Evolutionary conservation across 1,139 yeast genomes (phyloP), one percentile per base, ranked within the genome.

Genomic region (Debaryomyces coudertii): DNA sequence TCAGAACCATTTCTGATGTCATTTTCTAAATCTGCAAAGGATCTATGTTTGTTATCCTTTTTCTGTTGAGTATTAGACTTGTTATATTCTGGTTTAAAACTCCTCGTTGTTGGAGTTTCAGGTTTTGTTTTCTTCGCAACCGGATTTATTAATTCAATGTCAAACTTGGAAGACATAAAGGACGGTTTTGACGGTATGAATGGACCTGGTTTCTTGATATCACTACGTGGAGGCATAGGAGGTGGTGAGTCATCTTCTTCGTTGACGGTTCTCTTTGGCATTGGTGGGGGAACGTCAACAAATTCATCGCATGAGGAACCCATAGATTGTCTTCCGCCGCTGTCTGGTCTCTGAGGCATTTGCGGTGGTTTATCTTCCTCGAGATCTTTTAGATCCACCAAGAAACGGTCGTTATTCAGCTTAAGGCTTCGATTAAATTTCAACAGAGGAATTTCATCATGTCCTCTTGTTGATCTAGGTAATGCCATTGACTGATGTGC

Each of bases 11-110:
- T 29, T 22, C 50, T 55, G 12, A 64, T 61, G 7, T 51, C 44
- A 1, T 40, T 40, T 41, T 64, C 68, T 45, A 63, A 53, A n/a
- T 61, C 58, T 2, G 56, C 43, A 46, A 65, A 65, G 4, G 68
- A 59, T 25, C 52, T 46, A 40, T 53, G 54, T 30, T 49, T 46
- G 7, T 46, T 41, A 8, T 24, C 38, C 2, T 30, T 34, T 8
- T 25, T 25, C 4, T 34, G 16, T 7, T 35, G 16, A 3, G 38
- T 8, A 14, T 35, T 22, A 16, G 41, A 27, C 14, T 40, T 41
- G 24, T 20, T 23, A 29, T 16, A 25, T 18, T 18, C 22, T 2
- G 39, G n/a, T 7, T 29, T 38, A 18, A 29, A 33, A 9, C 35
- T 33, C 18, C 36, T 33, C 22, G 37, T 44, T 4, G 33, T n/a